Evolutionary conservation across 1,284 basidiomycete species (phyloP).

Genomic region (Lignosus rhinocerotis): DNA sequence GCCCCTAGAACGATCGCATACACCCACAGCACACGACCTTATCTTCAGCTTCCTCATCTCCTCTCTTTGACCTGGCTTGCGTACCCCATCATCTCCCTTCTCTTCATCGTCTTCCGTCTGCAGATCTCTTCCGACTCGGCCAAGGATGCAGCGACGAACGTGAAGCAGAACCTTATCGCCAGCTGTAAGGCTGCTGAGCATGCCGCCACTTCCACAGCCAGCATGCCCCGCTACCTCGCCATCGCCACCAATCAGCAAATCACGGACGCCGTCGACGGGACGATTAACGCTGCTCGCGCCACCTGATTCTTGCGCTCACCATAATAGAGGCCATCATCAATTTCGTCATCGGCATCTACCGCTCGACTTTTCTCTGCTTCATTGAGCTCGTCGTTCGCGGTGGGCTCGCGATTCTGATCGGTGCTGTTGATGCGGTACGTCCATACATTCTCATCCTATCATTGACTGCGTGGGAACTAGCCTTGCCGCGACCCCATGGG

Average conservation of each 20-base stretch:
- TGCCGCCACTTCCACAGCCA: conserved; percentile 80
- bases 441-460: neutral
- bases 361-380: conserved; percentile 90
- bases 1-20: conserved; percentile 38
- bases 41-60: conserved; percentile 79
- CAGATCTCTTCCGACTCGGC: conserved; percentile 72
- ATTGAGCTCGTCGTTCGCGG: conserved; percentile 88
- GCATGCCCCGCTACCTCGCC: conserved; percentile 86
- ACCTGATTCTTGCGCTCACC: conserved; percentile 74
- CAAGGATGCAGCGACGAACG: conserved; percentile 63
- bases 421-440: conserved; percentile 77
- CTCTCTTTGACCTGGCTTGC: conserved; percentile 85
- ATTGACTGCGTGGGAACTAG: too few relatives aligned
- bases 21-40: conserved; percentile 66
- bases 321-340: conserved; percentile 86
- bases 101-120: conserved; percentile 85
- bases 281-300: conserved; percentile 74
- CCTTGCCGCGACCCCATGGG: too few relatives aligned
- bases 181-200: conserved; percentile 83
- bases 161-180: conserved; percentile 72
- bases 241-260: conserved; percentile 82
- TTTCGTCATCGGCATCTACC: conserved; percentile 91
- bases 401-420: conserved; percentile 77
- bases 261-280: conserved; percentile 73
- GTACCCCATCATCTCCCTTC: conserved; percentile 81